Percentiles rank a stretch among this genome's conserved stretches.
phyloP scores from a whole-genome alignment of 495 filamentous ascomycete genomes.

The Penicillium salamii region DNA sequence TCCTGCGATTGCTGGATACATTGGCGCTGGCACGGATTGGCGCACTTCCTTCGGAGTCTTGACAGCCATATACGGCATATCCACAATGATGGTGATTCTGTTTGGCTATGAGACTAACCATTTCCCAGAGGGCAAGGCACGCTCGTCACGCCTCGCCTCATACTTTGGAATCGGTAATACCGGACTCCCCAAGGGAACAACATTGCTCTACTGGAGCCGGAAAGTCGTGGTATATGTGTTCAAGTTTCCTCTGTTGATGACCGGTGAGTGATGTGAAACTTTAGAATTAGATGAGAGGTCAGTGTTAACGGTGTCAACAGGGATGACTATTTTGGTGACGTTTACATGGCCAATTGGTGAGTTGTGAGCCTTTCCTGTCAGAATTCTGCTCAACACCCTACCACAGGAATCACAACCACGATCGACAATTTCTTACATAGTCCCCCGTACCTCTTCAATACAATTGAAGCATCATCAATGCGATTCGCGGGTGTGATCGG shows the following conservation, averaged over 20 bases:
- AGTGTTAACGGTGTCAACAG: constrained; percentile 1
- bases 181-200: constrained; percentile 22
- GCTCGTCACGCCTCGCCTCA: constrained; percentile 22
- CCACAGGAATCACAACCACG: constrained; percentile 36
- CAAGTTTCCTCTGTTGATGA: constrained; percentile 32
- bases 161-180: constrained; percentile 52
- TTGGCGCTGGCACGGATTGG: constrained; percentile 38
- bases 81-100: constrained; percentile 38
- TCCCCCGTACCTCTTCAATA: constrained; percentile 38
- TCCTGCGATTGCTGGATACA: constrained; percentile 43
- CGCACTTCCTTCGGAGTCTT: constrained; percentile 44
- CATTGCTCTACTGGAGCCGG: constrained; percentile 20
- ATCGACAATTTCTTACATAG: constrained; percentile 36
- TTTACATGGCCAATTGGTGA: constrained; percentile 41
- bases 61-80: constrained; percentile 43
- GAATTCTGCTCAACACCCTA: background rate
- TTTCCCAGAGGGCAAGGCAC: constrained; percentile 15
- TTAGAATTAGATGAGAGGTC: background rate
- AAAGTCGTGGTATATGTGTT: constrained; percentile 32
- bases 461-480: constrained; percentile 35
- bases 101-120: constrained; percentile 51
- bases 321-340: constrained; percentile 30
- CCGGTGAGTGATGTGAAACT: constrained; percentile 13
- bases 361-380: background rate
- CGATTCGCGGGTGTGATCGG: constrained; percentile 39